Evolutionary conservation across 2,329 filamentous ascomycete genomes (phyloP), one percentile per base, ranked within the genome.

Genomic region (Periconia macrospinosa): DNA sequence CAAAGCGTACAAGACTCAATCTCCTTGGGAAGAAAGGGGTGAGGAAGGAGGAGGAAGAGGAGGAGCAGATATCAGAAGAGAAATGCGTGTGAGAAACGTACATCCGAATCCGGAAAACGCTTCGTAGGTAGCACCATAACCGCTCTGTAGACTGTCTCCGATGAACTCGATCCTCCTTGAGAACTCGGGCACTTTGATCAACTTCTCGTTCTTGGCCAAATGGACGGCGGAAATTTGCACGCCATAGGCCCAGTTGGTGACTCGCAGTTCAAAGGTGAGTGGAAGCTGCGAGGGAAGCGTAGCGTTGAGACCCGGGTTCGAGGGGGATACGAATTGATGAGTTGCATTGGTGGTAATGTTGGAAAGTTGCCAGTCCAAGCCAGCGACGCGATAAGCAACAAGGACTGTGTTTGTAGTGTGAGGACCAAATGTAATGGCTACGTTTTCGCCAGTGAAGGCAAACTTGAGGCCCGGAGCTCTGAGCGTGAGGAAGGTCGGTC

Each of bases 361-460:
- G 33, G 82, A 84, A 62, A 86, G 82, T 52, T 76, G 73, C 84
- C 84, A 87, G 62, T 85, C 83, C 47, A 83, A 77, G 2, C 82
- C 82, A 41, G 77, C 77, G 23, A 86, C 75, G n/a, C 83, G 79
- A 65, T 84, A 86, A 6, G 79, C 83, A 30, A 87, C 70, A 2
- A 86, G 74, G 13, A 81, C 80, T 14, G 74, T 76, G 49, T 78
- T 67, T 14, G 74, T 75, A 10, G 82, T 84, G 41, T 77, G 67
- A 41, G 78, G 70, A n/a, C 82, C 82, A 54, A 85, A 84, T 18
- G 75, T 79, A 45, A 84, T 73, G 30, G 81, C 82, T 10, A 84
- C 65, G 13, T 77, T 78, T 33, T 79, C 69, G 13, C 82, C 82
- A 1, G 79, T 80, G 65, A 84, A 85, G 52, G 79, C 79, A 54